Conservation (phyloP, 2,329 filamentous ascomycete species). For the Domatiomyces globalis region DNA sequence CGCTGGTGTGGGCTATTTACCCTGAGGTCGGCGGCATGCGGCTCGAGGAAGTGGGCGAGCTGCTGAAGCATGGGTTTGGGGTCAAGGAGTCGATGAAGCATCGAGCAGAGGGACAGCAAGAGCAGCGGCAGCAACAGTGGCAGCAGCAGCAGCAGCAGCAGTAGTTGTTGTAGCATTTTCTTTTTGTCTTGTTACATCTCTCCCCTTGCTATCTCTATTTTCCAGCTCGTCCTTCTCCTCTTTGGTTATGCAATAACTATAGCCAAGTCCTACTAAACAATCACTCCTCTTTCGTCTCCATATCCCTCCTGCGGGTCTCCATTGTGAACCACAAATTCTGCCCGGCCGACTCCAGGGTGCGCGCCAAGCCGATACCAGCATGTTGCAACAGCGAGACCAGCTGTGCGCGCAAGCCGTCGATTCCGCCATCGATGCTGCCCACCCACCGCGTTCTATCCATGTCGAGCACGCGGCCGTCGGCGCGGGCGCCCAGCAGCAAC, state of each 20-base stretch:
- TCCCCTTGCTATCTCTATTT: too few species aligned
- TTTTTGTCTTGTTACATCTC: background rate
- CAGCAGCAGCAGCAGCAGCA: background rate
- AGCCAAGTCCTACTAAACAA: too few species aligned
- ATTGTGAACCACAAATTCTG: constrained; percentile 78
- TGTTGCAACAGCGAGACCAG: constrained; percentile 69
- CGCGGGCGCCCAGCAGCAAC: constrained; percentile 67
- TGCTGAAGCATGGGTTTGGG: constrained; percentile 62
- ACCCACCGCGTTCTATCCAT: constrained; percentile 55
- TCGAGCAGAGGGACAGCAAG: background rate
- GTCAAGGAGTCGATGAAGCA: constrained; percentile 28
- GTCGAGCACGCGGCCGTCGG: constrained; percentile 78
- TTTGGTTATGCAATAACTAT: too few species aligned
- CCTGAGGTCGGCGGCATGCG: constrained; percentile 73
- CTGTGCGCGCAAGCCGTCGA: constrained; percentile 70
- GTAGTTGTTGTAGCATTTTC: background rate
- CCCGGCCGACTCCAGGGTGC: constrained; percentile 61
- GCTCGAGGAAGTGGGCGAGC: constrained; percentile 61
- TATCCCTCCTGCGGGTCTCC: constrained; percentile 63
- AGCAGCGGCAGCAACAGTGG: too few species aligned
- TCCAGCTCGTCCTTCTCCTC: too few species aligned
- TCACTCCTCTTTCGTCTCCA: constrained; percentile 46
- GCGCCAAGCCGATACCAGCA: constrained; percentile 62
- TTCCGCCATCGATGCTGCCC: constrained; percentile 64
- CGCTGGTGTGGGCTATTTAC: constrained; percentile 58